Base-by-base conservation (phyloP, 1,139 yeast species). In the Yamadazyma friedrichii region DNA sequence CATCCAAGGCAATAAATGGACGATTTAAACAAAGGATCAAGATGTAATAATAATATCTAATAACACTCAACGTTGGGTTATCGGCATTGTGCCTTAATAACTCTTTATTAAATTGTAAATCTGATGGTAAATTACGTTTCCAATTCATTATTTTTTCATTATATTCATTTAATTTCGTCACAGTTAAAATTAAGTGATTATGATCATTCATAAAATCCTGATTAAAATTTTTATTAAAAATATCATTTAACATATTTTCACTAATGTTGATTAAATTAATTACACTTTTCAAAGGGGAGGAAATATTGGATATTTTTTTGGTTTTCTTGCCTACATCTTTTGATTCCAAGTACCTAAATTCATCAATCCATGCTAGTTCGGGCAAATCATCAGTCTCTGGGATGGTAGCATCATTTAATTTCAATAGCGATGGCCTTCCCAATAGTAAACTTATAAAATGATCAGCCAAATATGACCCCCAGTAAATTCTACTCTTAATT, bases 401-500 rank as follows among this genome's bases (percentile, higher is more conserved):
- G 6, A 80, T 78, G 1, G 83, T 71, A 0, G 84, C 78, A 52
- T 81, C 84, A 31, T 76, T 70, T 38, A 76, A 64, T 48, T 79
- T 78, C 43, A 81, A 60, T 2, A 78, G 62, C 0, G 83, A 74
- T 0, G 84, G 83, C 37, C 86, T 58, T 1, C 87, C 86, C 39
- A 80, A 56, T 39, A 80, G 62, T 38, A 80, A 59, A 54, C 82
- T 74, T 22, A 80, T 76, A 50, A 80, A 78, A 52, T 80, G 84
- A 52, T 81, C 87, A 3, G 84, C 83, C 47, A 80, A 65, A 51
- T 76, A 81, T 41, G 82, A 73, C 1, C 87, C 86, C 87, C 87
- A 81, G 54, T 78, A 81, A 9, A 81, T 77, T 47, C 87, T 62
- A 34, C 80, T 72, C 46, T 84, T 64, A 43, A 81, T 80, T 33